Evolutionary conservation across 2,329 filamentous ascomycete species (phyloP).

Genomic region (Talaromyces amestolkiae): DNA sequence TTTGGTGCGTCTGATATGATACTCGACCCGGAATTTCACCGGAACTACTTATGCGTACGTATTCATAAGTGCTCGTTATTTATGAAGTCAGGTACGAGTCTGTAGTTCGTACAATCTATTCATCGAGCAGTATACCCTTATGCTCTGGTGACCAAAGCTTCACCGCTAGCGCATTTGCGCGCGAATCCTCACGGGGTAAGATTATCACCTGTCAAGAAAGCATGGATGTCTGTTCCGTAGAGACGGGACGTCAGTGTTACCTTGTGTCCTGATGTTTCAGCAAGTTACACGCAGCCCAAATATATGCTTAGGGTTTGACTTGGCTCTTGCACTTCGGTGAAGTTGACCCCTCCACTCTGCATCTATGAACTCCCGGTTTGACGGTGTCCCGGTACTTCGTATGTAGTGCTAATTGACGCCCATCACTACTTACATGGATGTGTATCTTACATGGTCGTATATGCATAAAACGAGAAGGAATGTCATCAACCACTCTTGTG

Average conservation of each 20-base stretch:
- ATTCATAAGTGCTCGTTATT: not conserved
- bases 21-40: not conserved
- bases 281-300: not conserved
- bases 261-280: not conserved
- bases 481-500: not conserved
- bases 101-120: not conserved
- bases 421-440: not conserved
- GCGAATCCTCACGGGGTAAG: not conserved
- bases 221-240: not conserved
- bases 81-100: not conserved
- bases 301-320: not conserved
- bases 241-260: not conserved
- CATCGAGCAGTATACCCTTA: not conserved
- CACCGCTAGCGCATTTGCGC: not conserved
- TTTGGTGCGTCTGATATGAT: not conserved
- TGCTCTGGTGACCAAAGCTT: not conserved
- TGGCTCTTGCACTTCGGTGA: not conserved
- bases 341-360: not conserved
- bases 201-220: not conserved
- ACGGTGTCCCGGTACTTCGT: not conserved
- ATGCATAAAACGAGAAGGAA: not conserved
- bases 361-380: not conserved
- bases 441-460: not conserved
- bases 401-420: not conserved
- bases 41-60: not conserved